A percentile compares a stretch with the other conserved stretches of the same genome.
phyloP scores from a whole-genome alignment of 495 filamentous ascomycete genomes.

The Aspergillus sclerotioniger region DNA sequence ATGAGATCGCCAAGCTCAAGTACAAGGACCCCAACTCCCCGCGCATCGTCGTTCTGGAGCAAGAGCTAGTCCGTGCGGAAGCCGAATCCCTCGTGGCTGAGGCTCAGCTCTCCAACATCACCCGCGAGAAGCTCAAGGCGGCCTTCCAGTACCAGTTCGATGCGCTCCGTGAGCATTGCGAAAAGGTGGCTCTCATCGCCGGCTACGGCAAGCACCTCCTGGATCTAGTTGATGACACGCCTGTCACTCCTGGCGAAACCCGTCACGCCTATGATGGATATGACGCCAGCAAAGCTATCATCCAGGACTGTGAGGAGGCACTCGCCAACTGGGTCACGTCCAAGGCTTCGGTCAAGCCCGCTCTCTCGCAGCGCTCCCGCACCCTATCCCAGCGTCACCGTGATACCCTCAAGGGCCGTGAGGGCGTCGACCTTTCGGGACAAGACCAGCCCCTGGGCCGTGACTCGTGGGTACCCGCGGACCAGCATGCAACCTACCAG shows the following conservation, averaged over 20 bases:
- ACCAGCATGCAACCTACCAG: conserved; percentile 65
- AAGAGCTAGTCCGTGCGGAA: conserved; percentile 97
- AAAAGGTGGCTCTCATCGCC: conserved; percentile 97
- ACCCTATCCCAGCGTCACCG: conserved; percentile 82
- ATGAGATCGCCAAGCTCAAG: conserved; percentile 97
- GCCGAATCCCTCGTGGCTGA: conserved; percentile 97
- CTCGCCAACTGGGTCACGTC: conserved; percentile 94
- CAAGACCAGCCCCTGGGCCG: conserved; percentile 83
- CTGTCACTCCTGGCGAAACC: conserved; percentile 95
- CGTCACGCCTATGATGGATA: conserved; percentile 96
- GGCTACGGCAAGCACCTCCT: conserved; percentile 96
- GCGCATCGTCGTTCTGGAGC: conserved; percentile 94
- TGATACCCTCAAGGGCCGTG: conserved; percentile 58
- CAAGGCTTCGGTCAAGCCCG: conserved; percentile 82
- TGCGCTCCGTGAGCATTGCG: conserved; percentile 93
- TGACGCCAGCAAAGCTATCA: conserved; percentile 97
- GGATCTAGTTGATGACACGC: conserved; percentile 92
- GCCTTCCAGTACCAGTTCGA: conserved; percentile 99
- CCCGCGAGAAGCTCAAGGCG: conserved; percentile 97
- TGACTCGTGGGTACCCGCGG: conserved; percentile 87
- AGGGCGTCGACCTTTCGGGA: conserved; percentile 72
- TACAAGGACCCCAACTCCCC: conserved; percentile 99
- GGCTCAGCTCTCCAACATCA: conserved; percentile 98
- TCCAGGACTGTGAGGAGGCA: conserved; percentile 97
- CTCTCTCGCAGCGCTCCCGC: conserved; percentile 79